Evolutionary conservation across 2,329 filamentous ascomycete species (phyloP).

Genomic region (Emmonsiellopsis sp.): DNA sequence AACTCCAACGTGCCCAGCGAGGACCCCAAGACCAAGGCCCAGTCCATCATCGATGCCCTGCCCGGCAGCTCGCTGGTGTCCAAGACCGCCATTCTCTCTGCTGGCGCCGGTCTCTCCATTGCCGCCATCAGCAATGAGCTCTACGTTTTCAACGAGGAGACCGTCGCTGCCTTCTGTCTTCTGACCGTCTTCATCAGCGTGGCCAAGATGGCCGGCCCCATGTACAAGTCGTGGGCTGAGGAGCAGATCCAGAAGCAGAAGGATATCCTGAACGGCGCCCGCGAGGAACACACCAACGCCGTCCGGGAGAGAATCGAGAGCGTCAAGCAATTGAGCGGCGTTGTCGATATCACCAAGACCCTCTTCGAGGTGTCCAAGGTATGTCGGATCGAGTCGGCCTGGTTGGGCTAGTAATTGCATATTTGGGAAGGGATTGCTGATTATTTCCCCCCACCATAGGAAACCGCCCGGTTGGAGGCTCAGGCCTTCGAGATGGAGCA

Average conservation of each 20-base stretch:
- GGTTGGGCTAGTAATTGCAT: not conserved
- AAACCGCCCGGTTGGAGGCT: slow-evolving; percentile 93
- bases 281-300: slow-evolving; percentile 88
- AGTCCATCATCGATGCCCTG: slow-evolving; percentile 86
- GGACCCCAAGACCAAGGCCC: slow-evolving; percentile 93
- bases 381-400: slow-evolving; percentile 20
- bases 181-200: slow-evolving; percentile 86
- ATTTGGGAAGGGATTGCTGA: not conserved
- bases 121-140: slow-evolving; percentile 99
- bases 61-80: slow-evolving; percentile 87
- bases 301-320: slow-evolving; percentile 91
- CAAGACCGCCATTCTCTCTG: slow-evolving; percentile 96
- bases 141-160: slow-evolving; percentile 99
- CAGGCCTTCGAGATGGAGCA: slow-evolving; percentile 97
- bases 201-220: slow-evolving; percentile 86
- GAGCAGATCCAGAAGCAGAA: slow-evolving; percentile 85
- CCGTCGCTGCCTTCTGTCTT: slow-evolving; percentile 85
- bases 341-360: slow-evolving; percentile 93
- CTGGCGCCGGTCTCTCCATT: slow-evolving; percentile 78
- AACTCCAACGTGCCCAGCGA: slow-evolving; percentile 70
- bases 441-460: slow-evolving; percentile 43
- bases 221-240: slow-evolving; percentile 89
- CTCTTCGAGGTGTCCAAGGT: slow-evolving; percentile 99
- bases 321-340: slow-evolving; percentile 87
- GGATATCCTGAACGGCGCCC: slow-evolving; percentile 86